phyloP scores from a whole-genome alignment of 371 early-diverging fungal genomes.

The Apophysomyces elegans region DNA sequence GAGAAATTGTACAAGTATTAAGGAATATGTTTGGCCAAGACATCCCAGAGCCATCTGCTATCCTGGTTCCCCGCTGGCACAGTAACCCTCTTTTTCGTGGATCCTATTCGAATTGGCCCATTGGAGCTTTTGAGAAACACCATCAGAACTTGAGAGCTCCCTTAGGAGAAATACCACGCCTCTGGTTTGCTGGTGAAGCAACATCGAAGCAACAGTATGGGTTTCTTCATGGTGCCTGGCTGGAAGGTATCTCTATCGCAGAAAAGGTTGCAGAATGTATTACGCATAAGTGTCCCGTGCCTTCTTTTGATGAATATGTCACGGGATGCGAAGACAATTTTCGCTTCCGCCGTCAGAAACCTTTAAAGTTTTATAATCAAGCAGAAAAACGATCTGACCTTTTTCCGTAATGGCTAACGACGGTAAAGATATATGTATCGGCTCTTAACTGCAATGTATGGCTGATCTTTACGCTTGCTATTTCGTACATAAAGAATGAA shows the following conservation, averaged over 20 bases:
- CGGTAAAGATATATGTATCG: no score
- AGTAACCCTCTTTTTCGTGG: conserved; percentile 51
- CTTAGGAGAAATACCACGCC: conserved; percentile 21
- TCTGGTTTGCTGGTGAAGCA: conserved; percentile 56
- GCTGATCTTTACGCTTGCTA: no score
- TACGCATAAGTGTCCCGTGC: conserved; percentile 21
- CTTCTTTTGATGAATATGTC: conserved; percentile 25
- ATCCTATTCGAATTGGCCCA: conserved; percentile 54
- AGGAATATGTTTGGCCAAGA: conserved; percentile 38
- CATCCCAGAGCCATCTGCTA: conserved; percentile 34
- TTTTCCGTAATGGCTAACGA: no score
- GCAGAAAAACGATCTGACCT: not conserved
- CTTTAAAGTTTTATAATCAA: not conserved
- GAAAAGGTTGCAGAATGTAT: conserved; percentile 28
- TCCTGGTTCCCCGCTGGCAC: conserved; percentile 50
- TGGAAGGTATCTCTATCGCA: conserved; percentile 38
- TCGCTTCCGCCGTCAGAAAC: not conserved
- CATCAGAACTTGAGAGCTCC: conserved; percentile 49
- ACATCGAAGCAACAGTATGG: conserved; percentile 47
- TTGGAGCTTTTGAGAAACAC: conserved; percentile 36
- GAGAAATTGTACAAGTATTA: conserved; percentile 37
- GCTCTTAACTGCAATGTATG: no score
- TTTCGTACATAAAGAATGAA: no score
- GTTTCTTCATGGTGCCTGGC: conserved; percentile 51
- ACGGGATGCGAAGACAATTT: conserved; percentile 30